A percentile compares a stretch with the other conserved stretches of the same genome.
phyloP scores from a whole-genome alignment of 2,329 filamentous ascomycete species.

The Penicillium sp. region DNA sequence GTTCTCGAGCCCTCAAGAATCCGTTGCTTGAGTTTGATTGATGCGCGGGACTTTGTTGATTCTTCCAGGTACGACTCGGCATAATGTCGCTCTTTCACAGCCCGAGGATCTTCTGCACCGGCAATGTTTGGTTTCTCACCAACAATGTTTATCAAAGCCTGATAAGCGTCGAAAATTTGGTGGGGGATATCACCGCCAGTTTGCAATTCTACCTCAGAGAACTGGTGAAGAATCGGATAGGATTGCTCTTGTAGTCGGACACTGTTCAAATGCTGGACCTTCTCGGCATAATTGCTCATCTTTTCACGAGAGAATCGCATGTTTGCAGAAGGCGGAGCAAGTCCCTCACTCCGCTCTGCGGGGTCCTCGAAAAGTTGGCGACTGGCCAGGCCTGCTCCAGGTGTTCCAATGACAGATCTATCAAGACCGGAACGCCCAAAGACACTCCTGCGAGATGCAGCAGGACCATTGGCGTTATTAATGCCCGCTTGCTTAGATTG shows the following conservation, averaged over 20 bases:
- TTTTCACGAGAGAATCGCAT: constrained; percentile 81
- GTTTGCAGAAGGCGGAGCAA: constrained; percentile 61
- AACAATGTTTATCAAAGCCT: constrained; percentile 77
- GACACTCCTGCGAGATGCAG: constrained; percentile 56
- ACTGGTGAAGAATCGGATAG: constrained; percentile 76
- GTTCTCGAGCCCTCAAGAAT: constrained; percentile 79
- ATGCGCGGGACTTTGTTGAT: constrained; percentile 65
- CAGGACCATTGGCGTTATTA: constrained; percentile 47
- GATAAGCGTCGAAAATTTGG: constrained; percentile 81
- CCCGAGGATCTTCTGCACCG: constrained; percentile 63
- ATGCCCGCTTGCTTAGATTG: constrained; percentile 45
- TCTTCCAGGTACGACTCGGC: constrained; percentile 77
- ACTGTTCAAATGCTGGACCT: constrained; percentile 77
- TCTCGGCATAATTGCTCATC: constrained; percentile 78
- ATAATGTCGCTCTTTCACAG: constrained; percentile 76
- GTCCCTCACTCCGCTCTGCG: constrained; percentile 59
- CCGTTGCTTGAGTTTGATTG: constrained; percentile 72
- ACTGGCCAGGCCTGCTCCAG: constrained; percentile 66
- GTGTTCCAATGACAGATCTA: constrained; percentile 84
- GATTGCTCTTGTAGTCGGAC: constrained; percentile 67
- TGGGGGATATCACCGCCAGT: constrained; percentile 72
- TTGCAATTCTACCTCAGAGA: constrained; percentile 73
- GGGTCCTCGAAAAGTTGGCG: constrained; percentile 71
- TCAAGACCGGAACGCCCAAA: constrained; percentile 74
- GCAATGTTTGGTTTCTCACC: constrained; percentile 69